Percentiles rank a stretch among this genome's conserved stretches.
Evolutionary conservation across 2,329 filamentous ascomycete genomes (phyloP).

Genomic region (Myriosclerotinia scirpicola): DNA sequence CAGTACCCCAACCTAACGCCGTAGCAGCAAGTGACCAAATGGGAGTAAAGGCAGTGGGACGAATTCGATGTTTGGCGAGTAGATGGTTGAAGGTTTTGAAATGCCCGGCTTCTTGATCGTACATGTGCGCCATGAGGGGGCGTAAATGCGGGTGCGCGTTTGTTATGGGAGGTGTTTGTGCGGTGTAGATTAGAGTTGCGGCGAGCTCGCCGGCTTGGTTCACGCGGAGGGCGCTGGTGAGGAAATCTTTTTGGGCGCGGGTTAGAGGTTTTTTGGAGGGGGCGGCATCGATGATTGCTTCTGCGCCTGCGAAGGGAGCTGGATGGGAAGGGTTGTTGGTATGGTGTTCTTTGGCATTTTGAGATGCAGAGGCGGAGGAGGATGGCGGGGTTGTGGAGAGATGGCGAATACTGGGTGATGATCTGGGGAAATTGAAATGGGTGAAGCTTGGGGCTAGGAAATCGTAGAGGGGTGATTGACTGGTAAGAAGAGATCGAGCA

Average conservation of each 20-base stretch:
- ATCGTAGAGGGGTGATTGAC: constrained; percentile 40
- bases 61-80: constrained; percentile 81
- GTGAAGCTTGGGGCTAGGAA: constrained; percentile 44
- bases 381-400: constrained; percentile 30
- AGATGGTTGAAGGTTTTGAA: constrained; percentile 82
- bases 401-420: constrained; percentile 27
- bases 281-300: constrained; percentile 2
- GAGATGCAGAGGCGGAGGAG: background rate
- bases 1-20: constrained; percentile 84
- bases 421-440: constrained; percentile 28
- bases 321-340: constrained; percentile 9
- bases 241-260: constrained; percentile 68
- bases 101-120: constrained; percentile 91
- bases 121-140: constrained; percentile 95
- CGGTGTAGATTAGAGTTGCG: constrained; percentile 88
- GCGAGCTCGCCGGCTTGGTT: constrained; percentile 98
- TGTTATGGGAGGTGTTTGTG: constrained; percentile 80
- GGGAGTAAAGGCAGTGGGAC: constrained; percentile 90
- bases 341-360: constrained; percentile 11
- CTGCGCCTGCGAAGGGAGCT: background rate
- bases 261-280: constrained; percentile 53
- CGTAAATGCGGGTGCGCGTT: constrained; percentile 82
- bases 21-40: constrained; percentile 81
- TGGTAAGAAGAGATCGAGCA: background rate
- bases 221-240: constrained; percentile 81